These are phyloP conservation scores for Lipomyces sp. DNA, from an alignment of 805 yeast genomes.

Conservation along the genomic window DNA sequence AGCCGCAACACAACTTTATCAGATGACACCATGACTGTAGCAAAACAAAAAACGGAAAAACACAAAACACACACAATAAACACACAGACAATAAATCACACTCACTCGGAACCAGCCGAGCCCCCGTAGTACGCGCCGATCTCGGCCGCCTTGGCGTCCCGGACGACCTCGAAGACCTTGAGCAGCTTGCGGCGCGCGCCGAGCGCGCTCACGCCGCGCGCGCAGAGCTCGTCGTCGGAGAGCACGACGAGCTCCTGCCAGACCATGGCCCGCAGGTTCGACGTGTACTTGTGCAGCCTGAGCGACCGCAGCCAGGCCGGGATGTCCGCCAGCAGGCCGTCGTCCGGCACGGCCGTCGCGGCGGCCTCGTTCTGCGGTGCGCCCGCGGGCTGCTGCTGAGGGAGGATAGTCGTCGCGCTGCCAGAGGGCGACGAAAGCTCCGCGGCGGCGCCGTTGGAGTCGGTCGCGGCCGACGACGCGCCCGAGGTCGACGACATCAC, in stretches of 20 bases:
- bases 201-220: conserved; percentile 82
- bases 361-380: neutral
- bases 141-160: conserved; percentile 41
- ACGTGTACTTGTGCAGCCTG: conserved; percentile 91
- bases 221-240: conserved; percentile 65
- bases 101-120: neutral
- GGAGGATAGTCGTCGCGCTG: neutral
- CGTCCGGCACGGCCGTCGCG: conserved; percentile 26
- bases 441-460: neutral
- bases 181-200: conserved; percentile 94
- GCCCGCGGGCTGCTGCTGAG: neutral
- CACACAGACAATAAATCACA: neutral
- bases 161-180: conserved; percentile 85
- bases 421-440: neutral
- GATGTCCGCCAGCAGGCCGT: conserved; percentile 56
- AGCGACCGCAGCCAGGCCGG: conserved; percentile 90
- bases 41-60: neutral
- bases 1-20: too few relatives aligned
- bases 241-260: conserved; percentile 79
- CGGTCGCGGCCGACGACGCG: neutral
- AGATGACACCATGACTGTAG: too few relatives aligned
- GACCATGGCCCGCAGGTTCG: conserved; percentile 63
- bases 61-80: neutral
- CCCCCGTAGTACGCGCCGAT: conserved; percentile 3
- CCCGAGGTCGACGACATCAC: neutral